Base-by-base conservation (phyloP, 1,284 basidiomycete species). In the Papiliotrema laurentii region DNA sequence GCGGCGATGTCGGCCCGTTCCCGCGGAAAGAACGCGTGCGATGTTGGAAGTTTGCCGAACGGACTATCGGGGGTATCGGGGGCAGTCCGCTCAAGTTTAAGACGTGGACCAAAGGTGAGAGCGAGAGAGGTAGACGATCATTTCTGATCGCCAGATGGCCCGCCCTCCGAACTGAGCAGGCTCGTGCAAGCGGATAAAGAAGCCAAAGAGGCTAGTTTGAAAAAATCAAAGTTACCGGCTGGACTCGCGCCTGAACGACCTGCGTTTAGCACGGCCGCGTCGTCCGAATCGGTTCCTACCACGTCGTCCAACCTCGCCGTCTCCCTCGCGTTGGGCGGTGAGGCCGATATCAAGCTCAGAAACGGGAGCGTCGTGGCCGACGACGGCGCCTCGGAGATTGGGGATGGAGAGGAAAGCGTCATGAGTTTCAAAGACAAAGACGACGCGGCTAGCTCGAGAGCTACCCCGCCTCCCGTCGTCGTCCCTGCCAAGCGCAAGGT, bases 21-120 rank as follows among this genome's bases (percentile, higher is more conserved):
- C 61, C 61, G 4, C 44, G 62, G 11, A 67, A 63, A 45, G 69
- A 72, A 43, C 54, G 49, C 25, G 61, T 64, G 14, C 50, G 68
- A 31, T 46, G 26, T 5, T 72, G 66, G 67, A 58, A 51, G n/a
- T 34, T 46, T 13, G 22, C 34, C 10, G 62, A 66, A 45, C 56
- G 54, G 40, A 55, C 42, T 5, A 48, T 68, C 13, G 37, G 55
- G 2, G 64, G 66, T 2, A 54, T 72, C 4, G 67, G 66, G 9
- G 69, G 69, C 7, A 62, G 68, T 21, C 48, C 47, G 26, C 51
- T 72, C 34, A 66, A 62, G 49, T 61, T 65, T 53, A 68, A 67
- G 52, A 58, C 66, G 7, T 72, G 68, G 68, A 24, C 49, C 9
- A 50, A 52, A 40, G 69, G 69, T 69, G 41, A 49, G 66, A 59